phyloP scores from a whole-genome alignment of 2,329 filamentous ascomycete genomes.

The Setomelanomma holmii region DNA sequence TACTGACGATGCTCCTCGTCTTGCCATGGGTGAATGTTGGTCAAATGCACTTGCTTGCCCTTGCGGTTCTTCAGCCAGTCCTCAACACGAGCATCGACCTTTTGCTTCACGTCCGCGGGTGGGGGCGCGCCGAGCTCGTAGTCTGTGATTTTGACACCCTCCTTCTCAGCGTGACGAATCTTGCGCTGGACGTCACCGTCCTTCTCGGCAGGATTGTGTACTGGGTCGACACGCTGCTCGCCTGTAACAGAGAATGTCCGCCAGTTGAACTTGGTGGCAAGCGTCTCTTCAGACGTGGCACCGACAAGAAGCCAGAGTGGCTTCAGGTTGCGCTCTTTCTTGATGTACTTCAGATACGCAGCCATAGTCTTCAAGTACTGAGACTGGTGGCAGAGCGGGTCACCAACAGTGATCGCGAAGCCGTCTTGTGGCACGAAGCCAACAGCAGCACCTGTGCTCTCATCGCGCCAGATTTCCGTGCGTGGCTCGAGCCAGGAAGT shows the following conservation, averaged over 20 bases:
- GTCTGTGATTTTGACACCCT: constrained; percentile 82
- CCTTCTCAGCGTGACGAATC: constrained; percentile 78
- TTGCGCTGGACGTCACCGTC: constrained; percentile 75
- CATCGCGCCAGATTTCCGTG: constrained; percentile 86
- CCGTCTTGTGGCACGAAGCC: constrained; percentile 80
- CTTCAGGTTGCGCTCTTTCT: constrained; percentile 73
- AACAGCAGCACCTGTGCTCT: constrained; percentile 78
- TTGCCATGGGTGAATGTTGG: constrained; percentile 87
- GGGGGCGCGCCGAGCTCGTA: constrained; percentile 69
- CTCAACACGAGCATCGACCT: constrained; percentile 74
- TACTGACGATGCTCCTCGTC: constrained; percentile 85
- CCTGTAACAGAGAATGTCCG: constrained; percentile 86
- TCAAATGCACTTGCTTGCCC: constrained; percentile 87
- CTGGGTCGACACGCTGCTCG: constrained; percentile 84
- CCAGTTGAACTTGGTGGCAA: constrained; percentile 83
- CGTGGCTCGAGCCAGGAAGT: constrained; percentile 92
- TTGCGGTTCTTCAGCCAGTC: constrained; percentile 84
- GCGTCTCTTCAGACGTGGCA: constrained; percentile 76
- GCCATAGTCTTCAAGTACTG: constrained; percentile 78
- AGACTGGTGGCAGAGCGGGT: constrained; percentile 80
- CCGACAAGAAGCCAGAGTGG: constrained; percentile 92
- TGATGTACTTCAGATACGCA: constrained; percentile 77
- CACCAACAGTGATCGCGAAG: constrained; percentile 83
- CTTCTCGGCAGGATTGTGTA: constrained; percentile 70
- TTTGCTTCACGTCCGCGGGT: constrained; percentile 70